Evolutionary conservation across 108 stramenopile species (phyloP).

Genomic region (Skeletonema potamos): DNA sequence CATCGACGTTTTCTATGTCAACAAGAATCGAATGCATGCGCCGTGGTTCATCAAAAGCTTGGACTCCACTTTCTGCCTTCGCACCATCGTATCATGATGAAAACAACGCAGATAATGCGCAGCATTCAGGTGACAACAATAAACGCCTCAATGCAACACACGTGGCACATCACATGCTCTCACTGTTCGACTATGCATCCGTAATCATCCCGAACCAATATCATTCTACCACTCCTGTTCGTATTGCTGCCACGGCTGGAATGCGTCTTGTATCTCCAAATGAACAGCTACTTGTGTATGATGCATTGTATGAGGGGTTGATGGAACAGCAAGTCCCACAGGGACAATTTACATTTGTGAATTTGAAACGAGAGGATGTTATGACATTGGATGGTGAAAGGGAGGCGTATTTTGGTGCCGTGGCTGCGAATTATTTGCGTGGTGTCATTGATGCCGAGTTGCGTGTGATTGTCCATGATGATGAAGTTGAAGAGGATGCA

Average conservation of each 20-base stretch:
- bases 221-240: slow-evolving; percentile 65
- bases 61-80: slow-evolving; percentile 77
- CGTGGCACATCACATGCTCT: slow-evolving; percentile 77
- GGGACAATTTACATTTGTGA: slow-evolving; percentile 55
- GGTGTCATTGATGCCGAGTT: slow-evolving; percentile 78
- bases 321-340: slow-evolving; percentile 24
- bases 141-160: slow-evolving; percentile 46
- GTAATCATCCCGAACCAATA: slow-evolving; percentile 64
- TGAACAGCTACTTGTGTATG: slow-evolving; percentile 72
- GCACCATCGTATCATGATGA: slow-evolving; percentile 38
- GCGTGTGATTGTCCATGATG: slow-evolving; percentile 33
- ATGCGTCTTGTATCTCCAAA: slow-evolving; percentile 70
- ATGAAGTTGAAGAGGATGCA: neutral
- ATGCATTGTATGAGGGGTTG: slow-evolving; percentile 77
- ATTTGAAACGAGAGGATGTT: slow-evolving; percentile 61
- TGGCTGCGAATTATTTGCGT: slow-evolving; percentile 84
- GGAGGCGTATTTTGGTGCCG: slow-evolving; percentile 85
- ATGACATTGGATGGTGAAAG: slow-evolving; percentile 77
- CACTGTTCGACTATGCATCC: slow-evolving; percentile 80
- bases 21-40: slow-evolving; percentile 52
- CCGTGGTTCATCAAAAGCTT: slow-evolving; percentile 72
- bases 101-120: slow-evolving; percentile 14
- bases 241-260: slow-evolving; percentile 85
- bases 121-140: slow-evolving; percentile 5
- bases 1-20: neutral